Conservation (phyloP, 805 yeast genomes). For the Clavispora asparagi region DNA sequence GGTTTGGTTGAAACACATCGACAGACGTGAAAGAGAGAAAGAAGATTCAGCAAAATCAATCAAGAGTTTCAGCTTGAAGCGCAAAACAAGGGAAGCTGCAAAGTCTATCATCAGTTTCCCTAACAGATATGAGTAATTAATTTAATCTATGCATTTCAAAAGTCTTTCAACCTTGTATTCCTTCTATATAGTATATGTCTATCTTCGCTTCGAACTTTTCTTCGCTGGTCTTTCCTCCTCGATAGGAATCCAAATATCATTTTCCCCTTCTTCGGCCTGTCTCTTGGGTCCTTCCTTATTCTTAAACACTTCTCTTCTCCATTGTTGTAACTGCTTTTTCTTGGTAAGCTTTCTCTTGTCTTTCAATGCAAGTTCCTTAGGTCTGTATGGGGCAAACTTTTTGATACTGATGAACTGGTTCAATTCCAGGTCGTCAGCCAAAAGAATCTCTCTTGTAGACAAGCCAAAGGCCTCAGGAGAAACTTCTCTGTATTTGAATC, state of each 20-base stretch:
- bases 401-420: constrained; percentile 84
- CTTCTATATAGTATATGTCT: constrained; percentile 5
- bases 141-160: constrained; percentile 1
- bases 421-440: constrained; percentile 83
- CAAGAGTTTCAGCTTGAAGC: constrained; percentile 19
- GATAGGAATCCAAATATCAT: constrained; percentile 34
- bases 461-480: constrained; percentile 93
- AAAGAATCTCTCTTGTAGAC: constrained; percentile 75
- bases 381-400: constrained; percentile 90
- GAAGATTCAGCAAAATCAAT: constrained; percentile 16
- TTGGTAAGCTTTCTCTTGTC: constrained; percentile 84
- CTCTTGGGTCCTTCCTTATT: constrained; percentile 46
- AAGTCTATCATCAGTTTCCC: constrained; percentile 37
- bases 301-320: constrained; percentile 82
- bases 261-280: constrained; percentile 30
- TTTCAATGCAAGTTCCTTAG: constrained; percentile 61
- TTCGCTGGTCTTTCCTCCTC: constrained; percentile 12
- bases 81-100: constrained; percentile 26
- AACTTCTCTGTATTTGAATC: constrained; percentile 86
- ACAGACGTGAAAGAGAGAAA: constrained; percentile 4
- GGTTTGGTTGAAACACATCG: constrained; percentile 16
- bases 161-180: constrained; percentile 1
- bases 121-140: constrained; percentile 26
- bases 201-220: neutral
- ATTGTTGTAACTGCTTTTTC: constrained; percentile 74